Percentiles rank a stretch among this genome's conserved stretches.
Evolutionary conservation across 2,329 filamentous ascomycete species (phyloP).

Genomic region (Ustulina deusta): DNA sequence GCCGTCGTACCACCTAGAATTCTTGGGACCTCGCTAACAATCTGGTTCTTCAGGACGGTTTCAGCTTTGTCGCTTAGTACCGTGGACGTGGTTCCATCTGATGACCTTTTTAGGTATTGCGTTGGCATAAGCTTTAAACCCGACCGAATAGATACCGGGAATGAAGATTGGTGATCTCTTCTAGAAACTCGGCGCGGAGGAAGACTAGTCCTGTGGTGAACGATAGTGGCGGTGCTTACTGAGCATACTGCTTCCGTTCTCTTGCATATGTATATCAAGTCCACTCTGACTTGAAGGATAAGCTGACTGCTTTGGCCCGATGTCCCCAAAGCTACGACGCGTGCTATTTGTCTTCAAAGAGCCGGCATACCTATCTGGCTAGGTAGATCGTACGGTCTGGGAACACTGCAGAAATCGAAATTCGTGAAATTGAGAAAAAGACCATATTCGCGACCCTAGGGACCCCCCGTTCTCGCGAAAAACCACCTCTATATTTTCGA

Average conservation of each 20-base stretch:
- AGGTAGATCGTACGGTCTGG: constrained; percentile 19
- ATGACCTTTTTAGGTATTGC: constrained; percentile 1
- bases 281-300: constrained; percentile 19
- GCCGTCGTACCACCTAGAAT: constrained; percentile 5
- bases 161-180: constrained; percentile 12
- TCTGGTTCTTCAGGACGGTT: not conserved
- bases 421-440: constrained; percentile 32
- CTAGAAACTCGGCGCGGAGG: constrained; percentile 4
- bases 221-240: constrained; percentile 28
- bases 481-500: constrained; percentile 19
- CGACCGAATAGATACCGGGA: not conserved
- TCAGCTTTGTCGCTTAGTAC: constrained; percentile 20
- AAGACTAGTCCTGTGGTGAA: constrained; percentile 4
- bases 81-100: constrained; percentile 7
- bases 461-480: constrained; percentile 2
- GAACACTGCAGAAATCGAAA: constrained; percentile 10
- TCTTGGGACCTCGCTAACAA: constrained; percentile 4
- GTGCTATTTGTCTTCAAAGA: constrained; percentile 17
- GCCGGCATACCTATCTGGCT: constrained; percentile 11
- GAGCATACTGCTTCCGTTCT: constrained; percentile 21
- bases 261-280: constrained; percentile 32
- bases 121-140: constrained; percentile 20
- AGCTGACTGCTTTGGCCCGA: constrained; percentile 30
- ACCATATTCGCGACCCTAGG: constrained; percentile 20
- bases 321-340: constrained; percentile 19